Evolutionary conservation across 192 early-diverging fungal species (phyloP), one percentile per base, ranked within the genome.

Genomic region (Obelidium mucronatum): DNA sequence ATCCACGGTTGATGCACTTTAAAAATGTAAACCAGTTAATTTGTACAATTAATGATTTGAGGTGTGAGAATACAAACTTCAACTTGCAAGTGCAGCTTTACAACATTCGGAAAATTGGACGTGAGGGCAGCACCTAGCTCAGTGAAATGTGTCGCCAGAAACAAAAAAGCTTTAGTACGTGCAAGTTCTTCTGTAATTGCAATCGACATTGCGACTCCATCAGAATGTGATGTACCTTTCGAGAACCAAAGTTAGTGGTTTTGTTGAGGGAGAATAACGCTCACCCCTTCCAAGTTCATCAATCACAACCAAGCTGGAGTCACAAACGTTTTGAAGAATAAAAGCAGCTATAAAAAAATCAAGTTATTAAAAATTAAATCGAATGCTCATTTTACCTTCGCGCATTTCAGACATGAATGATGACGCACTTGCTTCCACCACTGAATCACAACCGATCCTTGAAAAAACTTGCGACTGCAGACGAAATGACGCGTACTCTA

Each of bases 401-500:
- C 84, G 83, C 94, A 97, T 96, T 65, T 98, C 96, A 6, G 87
- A 77, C 85, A 94, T 88, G 79, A 97, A 98, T 0, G 94, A 88
- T 2, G 93, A 95, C 35, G 89, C 85, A 34, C 85, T 86, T 2
- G 79, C 80, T 39, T 79, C 53, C 13, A 55, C 69, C 11, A 72
- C 44, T 8, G 62, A 56, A 37, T 63, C 67, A 69, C 88, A 92
- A 54, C 91, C 91, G 68, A 94, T 91, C 3, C 94, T 85, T 3
- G 94, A 90, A 68, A 97, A 90, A 0, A 96, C 62, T 78, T 90
- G 83, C 75, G 92, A 90, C 39, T 85, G 83, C 11, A 97, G 72
- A 48, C 92, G 86, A 74, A 98, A 79, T 0, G 87, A 82, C 1
- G 94, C 94, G 40, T 91, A 91, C 53, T 91, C 90, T 69, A 31